These are phyloP conservation scores for Craterostigma plantagineum DNA, from an alignment of 257 asterid species.

Conservation along the genomic window DNA sequence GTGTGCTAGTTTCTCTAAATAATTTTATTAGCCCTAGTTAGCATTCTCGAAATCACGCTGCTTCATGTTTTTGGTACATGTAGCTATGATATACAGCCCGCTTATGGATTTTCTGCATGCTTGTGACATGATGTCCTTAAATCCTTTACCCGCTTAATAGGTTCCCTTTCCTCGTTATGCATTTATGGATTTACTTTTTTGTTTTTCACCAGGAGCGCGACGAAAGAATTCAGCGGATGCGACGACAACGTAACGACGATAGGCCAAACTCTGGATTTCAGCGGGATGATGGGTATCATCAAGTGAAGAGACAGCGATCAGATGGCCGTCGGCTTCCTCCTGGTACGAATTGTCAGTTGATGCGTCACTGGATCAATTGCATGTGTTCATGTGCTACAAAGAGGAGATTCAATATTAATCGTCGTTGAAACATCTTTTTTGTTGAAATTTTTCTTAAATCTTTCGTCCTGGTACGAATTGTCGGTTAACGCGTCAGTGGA, in stretches of 20 bases:
- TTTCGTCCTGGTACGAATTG: conserved; percentile 40
- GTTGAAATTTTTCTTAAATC: too few species aligned
- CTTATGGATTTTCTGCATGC: too few species aligned
- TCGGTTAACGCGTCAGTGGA: neutral
- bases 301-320: conserved; percentile 46
- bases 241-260: conserved; percentile 51
- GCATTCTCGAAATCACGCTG: too few species aligned
- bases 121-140: too few species aligned
- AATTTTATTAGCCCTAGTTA: too few species aligned
- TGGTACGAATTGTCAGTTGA: conserved; percentile 22
- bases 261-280: conserved; percentile 42
- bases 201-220: conserved; percentile 62
- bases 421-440: too few species aligned
- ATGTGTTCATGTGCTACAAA: neutral
- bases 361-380: neutral
- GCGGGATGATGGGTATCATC: conserved; percentile 32
- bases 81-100: too few species aligned
- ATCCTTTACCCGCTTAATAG: too few species aligned
- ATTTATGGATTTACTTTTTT: conserved; percentile 8
- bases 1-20: too few species aligned
- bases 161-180: conserved; percentile 3
- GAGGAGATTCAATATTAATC: too few species aligned
- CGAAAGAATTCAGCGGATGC: conserved; percentile 55
- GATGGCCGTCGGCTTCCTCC: conserved; percentile 56
- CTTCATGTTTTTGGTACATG: too few species aligned